Conservation (phyloP, 805 yeast genomes). For the Starmerella khaoyaiensis region DNA sequence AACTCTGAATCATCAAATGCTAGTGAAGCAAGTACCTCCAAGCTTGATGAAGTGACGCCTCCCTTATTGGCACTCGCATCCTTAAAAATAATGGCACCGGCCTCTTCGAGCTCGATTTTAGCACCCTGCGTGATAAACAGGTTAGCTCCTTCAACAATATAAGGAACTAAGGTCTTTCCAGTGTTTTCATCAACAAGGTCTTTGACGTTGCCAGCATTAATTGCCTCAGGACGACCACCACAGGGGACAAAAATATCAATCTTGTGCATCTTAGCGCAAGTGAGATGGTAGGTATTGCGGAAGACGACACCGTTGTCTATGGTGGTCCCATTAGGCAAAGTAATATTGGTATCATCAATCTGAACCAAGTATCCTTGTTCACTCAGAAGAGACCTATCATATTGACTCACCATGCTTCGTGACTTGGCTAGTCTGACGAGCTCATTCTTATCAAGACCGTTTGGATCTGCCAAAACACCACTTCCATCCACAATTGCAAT, state of each 20-base stretch:
- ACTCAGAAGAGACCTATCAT: constrained; percentile 54
- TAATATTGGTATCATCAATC: constrained; percentile 71
- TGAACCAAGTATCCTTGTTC: constrained; percentile 66
- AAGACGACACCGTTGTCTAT: constrained; percentile 77
- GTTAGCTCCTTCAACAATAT: constrained; percentile 95
- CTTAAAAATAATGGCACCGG: constrained; percentile 78
- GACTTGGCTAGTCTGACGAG: constrained; percentile 61
- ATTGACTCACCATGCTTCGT: constrained; percentile 62
- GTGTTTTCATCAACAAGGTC: constrained; percentile 55
- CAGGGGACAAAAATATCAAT: constrained; percentile 90
- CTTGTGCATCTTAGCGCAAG: constrained; percentile 48
- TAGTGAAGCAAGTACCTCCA: constrained; percentile 88
- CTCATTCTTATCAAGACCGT: constrained; percentile 74
- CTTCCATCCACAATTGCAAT: constrained; percentile 90
- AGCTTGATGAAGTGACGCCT: constrained; percentile 93
- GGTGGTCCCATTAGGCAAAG: constrained; percentile 60
- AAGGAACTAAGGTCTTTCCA: constrained; percentile 67
- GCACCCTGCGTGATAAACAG: constrained; percentile 91
- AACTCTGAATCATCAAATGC: constrained; percentile 79
- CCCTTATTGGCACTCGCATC: constrained; percentile 98
- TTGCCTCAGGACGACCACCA: constrained; percentile 97
- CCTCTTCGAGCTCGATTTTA: constrained; percentile 68
- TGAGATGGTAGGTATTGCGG: constrained; percentile 81
- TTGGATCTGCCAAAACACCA: constrained; percentile 86
- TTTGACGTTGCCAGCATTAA: constrained; percentile 71